Evolutionary conservation across 495 filamentous ascomycete species (phyloP), one percentile per base, ranked within the genome.

Genomic region (Pyrenopolyporus hunteri): DNA sequence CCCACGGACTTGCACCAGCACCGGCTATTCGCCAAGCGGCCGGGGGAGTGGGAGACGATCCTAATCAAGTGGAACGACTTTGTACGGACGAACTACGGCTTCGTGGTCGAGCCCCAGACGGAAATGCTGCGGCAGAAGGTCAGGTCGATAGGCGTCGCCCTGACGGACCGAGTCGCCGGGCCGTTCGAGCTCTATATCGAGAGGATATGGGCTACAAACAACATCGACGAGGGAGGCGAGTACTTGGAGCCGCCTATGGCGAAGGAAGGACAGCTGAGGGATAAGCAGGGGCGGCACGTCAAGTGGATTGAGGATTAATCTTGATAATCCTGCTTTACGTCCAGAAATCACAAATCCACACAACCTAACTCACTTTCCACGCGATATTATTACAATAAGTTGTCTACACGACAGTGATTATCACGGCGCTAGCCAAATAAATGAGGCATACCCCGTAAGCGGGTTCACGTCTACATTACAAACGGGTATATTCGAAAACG

Each of bases 1-100:
- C 87, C 91, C 28, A 93, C 93, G 2, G 94, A 98, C 74, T 80
- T 98, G 55, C 95, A 97, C 74, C 94, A 98, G 74, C 95, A 98
- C 73, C 80, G 95, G 57, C 70, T 98, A 10, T 96, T 95, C 73
- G 84, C 89, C 13, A 87, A 85, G 70, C 85, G 85, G 29, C 85
- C 88, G 0, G 91, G 92, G 2, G 82, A 91, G 65, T 98, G 94
- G 94, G 92, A 98, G 79, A 96, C 92, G 6, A 83, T 97, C 19
- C 68, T 96, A 42, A 87, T 98, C 47, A 89, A 89, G 35, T 93
- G 92, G 79, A 86, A 86, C 70, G 89, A 95, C 39, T 98, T 98
- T 72, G 93, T 98, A 48, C 84, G 95, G 46, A 98, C 95, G 28
- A 97, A 97, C 72, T 80, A 92, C 66, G 94, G 94, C 13, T 82